Evolutionary conservation across 1,284 basidiomycete species (phyloP).

Genomic region (Coriolopsis trogii): DNA sequence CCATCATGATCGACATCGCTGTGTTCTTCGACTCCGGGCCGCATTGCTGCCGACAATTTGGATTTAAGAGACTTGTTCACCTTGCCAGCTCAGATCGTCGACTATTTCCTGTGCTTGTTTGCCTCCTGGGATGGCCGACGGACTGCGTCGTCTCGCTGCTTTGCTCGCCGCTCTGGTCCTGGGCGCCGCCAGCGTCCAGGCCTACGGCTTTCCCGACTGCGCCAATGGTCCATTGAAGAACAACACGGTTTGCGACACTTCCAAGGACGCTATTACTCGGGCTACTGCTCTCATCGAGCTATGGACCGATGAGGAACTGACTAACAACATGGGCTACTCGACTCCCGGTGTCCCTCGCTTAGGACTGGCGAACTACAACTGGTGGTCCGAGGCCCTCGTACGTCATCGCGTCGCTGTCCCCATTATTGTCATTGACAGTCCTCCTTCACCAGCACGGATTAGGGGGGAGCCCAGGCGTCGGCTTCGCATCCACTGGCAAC

Average conservation of each 20-base stretch:
- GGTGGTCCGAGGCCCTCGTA: conserved; percentile 58
- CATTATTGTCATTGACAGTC: no score
- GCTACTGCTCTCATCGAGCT: conserved; percentile 49
- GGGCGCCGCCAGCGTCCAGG: conserved; percentile 1
- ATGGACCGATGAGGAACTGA: conserved; percentile 53
- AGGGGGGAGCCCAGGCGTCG: conserved; percentile 52
- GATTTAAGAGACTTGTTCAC: neutral
- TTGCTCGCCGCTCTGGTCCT: conserved; percentile 12
- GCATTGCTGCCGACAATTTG: conserved; percentile 6
- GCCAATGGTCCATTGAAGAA: conserved; percentile 44
- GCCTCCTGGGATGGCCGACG: conserved; percentile 17
- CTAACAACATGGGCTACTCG: conserved; percentile 49
- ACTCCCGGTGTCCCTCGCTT: conserved; percentile 54
- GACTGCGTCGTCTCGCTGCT: conserved; percentile 11
- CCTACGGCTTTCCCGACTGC: conserved; percentile 49
- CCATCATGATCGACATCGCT: no score
- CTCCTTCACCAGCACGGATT: conserved; percentile 52
- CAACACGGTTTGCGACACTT: conserved; percentile 52
- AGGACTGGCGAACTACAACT: conserved; percentile 53
- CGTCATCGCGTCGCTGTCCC: conserved; percentile 9
- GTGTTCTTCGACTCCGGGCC: no score
- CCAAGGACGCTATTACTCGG: conserved; percentile 47
- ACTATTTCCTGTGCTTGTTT: conserved; percentile 2
- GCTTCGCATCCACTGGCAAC: conserved; percentile 47
- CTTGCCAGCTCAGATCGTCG: neutral